Evolutionary conservation across 176 grass and related monocot species (phyloP).

Genomic region (Oryza meridionalis): DNA sequence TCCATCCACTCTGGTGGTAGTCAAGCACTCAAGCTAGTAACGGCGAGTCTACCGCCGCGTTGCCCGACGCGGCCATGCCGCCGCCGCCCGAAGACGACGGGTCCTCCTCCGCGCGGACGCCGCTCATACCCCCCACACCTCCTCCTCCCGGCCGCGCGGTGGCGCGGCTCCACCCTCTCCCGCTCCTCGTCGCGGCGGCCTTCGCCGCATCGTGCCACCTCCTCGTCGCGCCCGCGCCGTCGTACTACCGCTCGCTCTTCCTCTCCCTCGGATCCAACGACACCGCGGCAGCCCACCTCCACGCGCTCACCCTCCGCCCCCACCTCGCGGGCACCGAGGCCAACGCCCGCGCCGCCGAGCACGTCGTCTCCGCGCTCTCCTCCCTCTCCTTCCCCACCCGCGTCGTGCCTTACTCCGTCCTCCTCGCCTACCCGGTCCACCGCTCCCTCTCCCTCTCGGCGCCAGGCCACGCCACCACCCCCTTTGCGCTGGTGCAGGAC

Average conservation of each 20-base stretch:
- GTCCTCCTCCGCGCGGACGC: background rate
- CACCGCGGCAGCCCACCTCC: slow-evolving; percentile 73
- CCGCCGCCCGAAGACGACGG: background rate
- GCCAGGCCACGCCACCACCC: slow-evolving; percentile 12
- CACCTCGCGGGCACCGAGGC: slow-evolving; percentile 66
- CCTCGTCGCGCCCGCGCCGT: slow-evolving; percentile 24
- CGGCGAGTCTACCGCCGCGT: background rate
- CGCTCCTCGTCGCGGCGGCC: slow-evolving; percentile 31
- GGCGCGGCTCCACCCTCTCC: slow-evolving; percentile 36
- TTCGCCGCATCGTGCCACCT: slow-evolving; percentile 39
- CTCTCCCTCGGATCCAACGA: slow-evolving; percentile 83
- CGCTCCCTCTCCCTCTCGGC: slow-evolving; percentile 71
- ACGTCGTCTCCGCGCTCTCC: slow-evolving; percentile 47
- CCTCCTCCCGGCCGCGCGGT: slow-evolving; percentile 6
- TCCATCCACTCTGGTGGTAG: background rate
- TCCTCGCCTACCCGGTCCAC: slow-evolving; percentile 65
- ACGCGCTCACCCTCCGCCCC: slow-evolving; percentile 66
- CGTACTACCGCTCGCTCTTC: slow-evolving; percentile 71
- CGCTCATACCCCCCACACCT: slow-evolving; percentile 25
- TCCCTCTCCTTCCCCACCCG: slow-evolving; percentile 55
- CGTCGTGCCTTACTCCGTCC: slow-evolving; percentile 67
- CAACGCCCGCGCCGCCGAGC: slow-evolving; percentile 49
- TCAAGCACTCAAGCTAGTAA: background rate
- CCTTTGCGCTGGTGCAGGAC: slow-evolving; percentile 67
- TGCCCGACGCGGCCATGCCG: slow-evolving; percentile 11